A percentile compares a stretch with the other conserved stretches of the same genome.
These are phyloP conservation scores for Chytridium lagenaria DNA, from an alignment of 371 early-diverging fungal genomes.

Conservation along the genomic window DNA sequence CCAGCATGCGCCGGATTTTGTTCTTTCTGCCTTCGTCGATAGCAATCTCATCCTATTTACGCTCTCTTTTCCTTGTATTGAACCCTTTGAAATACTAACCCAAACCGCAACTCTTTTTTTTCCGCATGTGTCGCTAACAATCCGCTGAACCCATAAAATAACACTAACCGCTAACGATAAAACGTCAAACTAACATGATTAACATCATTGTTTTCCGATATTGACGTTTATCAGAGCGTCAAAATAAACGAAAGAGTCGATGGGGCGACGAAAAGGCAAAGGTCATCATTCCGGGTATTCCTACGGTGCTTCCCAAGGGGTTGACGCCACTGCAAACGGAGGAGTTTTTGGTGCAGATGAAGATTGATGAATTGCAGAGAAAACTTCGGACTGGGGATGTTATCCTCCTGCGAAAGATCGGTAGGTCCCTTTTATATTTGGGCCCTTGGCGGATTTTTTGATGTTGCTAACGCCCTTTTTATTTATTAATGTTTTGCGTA, in stretches of 20 bases:
- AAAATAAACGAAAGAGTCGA: conserved; percentile 57
- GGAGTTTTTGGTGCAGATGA: conserved; percentile 80
- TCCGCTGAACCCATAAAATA: not conserved
- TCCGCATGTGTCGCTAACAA: too few relatives aligned
- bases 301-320: conserved; percentile 79
- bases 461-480: not conserved
- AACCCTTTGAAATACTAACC: too few relatives aligned
- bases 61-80: too few relatives aligned
- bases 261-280: conserved; percentile 84
- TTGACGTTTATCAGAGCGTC: too few relatives aligned
- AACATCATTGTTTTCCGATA: too few relatives aligned
- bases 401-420: conserved; percentile 72
- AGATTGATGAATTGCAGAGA: conserved; percentile 88
- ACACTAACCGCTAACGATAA: not conserved
- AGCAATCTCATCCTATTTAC: too few relatives aligned
- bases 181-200: too few relatives aligned
- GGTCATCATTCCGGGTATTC: conserved; percentile 77
- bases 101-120: too few relatives aligned
- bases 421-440: conserved; percentile 45
- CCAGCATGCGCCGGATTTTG: too few relatives aligned
- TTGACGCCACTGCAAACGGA: conserved; percentile 82
- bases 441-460: not conserved
- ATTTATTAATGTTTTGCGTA: conserved; percentile 27
- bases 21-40: too few relatives aligned
- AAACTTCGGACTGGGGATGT: conserved; percentile 82